Conservation (phyloP, 257 asterid species). For the Handroanthus guayacan region DNA sequence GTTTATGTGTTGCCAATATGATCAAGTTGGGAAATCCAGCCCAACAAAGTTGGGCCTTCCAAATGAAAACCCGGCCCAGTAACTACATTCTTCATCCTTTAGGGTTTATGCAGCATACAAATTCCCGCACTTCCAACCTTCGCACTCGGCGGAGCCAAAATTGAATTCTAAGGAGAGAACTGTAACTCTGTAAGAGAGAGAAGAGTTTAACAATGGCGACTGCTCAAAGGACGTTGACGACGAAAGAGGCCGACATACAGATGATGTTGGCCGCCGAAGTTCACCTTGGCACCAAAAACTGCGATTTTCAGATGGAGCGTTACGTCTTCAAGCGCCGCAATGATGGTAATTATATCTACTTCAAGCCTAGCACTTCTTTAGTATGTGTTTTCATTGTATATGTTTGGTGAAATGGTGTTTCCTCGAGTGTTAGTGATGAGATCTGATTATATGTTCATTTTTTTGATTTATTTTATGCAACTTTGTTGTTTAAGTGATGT, state of each 20-base stretch:
- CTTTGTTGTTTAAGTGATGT: not conserved
- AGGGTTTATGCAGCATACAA: constrained; percentile 17
- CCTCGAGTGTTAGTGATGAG: not conserved
- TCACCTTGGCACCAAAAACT: constrained; percentile 52
- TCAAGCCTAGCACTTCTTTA: not conserved
- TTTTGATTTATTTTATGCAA: too few species aligned
- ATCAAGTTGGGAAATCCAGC: not conserved
- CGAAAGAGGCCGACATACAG: constrained; percentile 47
- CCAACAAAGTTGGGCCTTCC: not conserved
- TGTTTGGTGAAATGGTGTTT: not conserved
- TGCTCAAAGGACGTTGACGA: constrained; percentile 32
- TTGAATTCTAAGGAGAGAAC: not conserved
- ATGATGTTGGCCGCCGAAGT: constrained; percentile 50
- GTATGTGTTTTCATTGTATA: not conserved
- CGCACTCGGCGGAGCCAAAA: not conserved
- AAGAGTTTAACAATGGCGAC: constrained; percentile 23
- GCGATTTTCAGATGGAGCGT: constrained; percentile 47
- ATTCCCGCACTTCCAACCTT: not conserved
- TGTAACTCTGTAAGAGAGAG: not conserved
- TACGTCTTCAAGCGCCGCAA: constrained; percentile 49
- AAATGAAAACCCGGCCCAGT: not conserved
- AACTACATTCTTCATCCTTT: not conserved
- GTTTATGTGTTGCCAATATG: not conserved
- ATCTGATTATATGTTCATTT: not conserved
- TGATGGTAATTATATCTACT: constrained; percentile 30